A percentile compares a stretch with the other conserved stretches of the same genome.
Evolutionary conservation across 257 asterid genomes (phyloP).

Genomic region (Solanum chilense): DNA sequence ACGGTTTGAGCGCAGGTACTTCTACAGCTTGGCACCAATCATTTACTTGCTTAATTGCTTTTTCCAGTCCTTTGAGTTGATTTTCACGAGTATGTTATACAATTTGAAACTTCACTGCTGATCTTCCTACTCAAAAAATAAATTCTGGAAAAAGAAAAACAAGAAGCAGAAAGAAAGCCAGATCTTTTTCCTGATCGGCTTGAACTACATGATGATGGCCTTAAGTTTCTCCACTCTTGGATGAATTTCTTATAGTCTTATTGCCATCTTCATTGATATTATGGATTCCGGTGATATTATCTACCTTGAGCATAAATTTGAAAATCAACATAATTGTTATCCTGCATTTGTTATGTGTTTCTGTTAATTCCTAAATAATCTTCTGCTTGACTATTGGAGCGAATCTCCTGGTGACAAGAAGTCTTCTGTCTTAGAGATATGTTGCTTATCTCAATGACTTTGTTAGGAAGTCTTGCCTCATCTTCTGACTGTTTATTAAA

Average conservation of each 20-base stretch:
- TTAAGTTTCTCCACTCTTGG: not conserved
- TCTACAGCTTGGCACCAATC: not conserved
- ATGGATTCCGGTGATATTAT: not conserved
- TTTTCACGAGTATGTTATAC: not conserved
- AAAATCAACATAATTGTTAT: not conserved
- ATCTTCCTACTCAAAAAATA: not conserved
- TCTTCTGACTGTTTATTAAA: not conserved
- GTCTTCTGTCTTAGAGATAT: not conserved
- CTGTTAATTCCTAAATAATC: not conserved
- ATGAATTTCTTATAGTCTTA: not conserved
- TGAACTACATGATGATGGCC: not conserved
- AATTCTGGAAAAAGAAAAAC: not conserved
- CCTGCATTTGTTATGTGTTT: not conserved
- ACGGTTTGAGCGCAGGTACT: constrained; percentile 96
- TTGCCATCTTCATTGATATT: not conserved
- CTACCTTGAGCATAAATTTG: not conserved
- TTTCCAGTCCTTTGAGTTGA: not conserved
- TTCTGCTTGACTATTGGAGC: not conserved
- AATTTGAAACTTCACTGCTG: not conserved
- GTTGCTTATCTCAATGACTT: not conserved
- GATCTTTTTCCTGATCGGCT: not conserved
- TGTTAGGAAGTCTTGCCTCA: not conserved
- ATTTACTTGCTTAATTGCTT: not conserved
- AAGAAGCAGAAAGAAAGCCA: not conserved
- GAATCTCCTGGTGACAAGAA: not conserved